These are phyloP conservation scores for Yamadazyma phyllophila DNA, from an alignment of 805 yeast genomes.

Conservation along the genomic window DNA sequence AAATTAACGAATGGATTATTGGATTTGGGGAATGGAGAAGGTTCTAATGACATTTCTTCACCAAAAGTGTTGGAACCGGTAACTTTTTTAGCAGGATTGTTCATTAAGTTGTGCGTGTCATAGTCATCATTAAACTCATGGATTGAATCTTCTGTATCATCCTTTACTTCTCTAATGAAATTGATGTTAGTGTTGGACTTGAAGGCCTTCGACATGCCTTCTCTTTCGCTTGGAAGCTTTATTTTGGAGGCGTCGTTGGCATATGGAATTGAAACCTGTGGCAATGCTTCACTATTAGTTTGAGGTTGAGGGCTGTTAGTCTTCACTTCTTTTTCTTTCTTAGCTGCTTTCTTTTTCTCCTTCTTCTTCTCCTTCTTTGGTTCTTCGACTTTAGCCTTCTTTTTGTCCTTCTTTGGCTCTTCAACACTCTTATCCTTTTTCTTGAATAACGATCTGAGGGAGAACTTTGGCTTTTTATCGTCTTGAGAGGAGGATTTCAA, in stretches of 20 bases:
- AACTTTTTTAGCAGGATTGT: slow-evolving; percentile 25
- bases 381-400: too few species aligned
- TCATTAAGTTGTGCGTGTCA: slow-evolving; percentile 21
- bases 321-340: not conserved
- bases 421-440: slow-evolving; percentile 26
- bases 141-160: slow-evolving; percentile 16
- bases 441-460: slow-evolving; percentile 38
- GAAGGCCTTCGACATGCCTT: slow-evolving; percentile 9
- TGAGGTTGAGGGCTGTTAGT: not conserved
- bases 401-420: not conserved
- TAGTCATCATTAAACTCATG: slow-evolving; percentile 15
- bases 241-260: slow-evolving; percentile 7
- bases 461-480: slow-evolving; percentile 31
- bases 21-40: slow-evolving; percentile 19
- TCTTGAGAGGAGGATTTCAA: not conserved
- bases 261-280: slow-evolving; percentile 6
- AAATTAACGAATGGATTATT: slow-evolving; percentile 14
- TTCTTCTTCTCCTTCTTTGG: not conserved
- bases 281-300: not conserved
- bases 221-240: slow-evolving; percentile 12
- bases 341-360: not conserved
- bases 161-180: slow-evolving; percentile 30
- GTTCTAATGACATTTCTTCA: slow-evolving; percentile 28
- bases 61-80: slow-evolving; percentile 18
- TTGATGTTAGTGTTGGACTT: slow-evolving; percentile 19